phyloP scores from a whole-genome alignment of 345 rosid species.

The Cardamine chenopodiifolia region DNA sequence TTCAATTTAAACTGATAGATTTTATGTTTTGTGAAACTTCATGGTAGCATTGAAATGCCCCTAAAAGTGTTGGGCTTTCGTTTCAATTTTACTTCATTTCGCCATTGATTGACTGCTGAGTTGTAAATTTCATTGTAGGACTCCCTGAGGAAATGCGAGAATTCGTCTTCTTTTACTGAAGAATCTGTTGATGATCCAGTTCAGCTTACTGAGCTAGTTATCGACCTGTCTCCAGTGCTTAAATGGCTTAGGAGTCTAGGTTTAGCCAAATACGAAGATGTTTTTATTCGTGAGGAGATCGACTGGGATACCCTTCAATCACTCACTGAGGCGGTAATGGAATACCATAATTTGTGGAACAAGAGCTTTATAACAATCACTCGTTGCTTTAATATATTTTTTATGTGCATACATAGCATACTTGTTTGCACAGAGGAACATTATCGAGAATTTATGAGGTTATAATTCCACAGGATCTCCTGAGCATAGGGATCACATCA shows the following conservation, averaged over 20 bases:
- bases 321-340: conserved; percentile 80
- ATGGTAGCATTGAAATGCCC: neutral
- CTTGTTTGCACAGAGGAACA: neutral
- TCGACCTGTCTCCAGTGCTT: conserved; percentile 66
- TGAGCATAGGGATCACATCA: conserved; percentile 75
- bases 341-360: neutral
- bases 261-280: conserved; percentile 66
- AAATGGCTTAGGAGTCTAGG: conserved; percentile 65
- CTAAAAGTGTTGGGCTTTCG: neutral
- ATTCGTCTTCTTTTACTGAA: conserved; percentile 29
- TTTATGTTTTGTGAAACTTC: neutral
- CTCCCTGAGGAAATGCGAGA: conserved; percentile 27
- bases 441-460: neutral
- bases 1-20: neutral
- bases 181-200: conserved; percentile 46
- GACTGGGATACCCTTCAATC: conserved; percentile 85
- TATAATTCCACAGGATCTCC: conserved; percentile 59
- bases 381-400: neutral
- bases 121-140: conserved; percentile 44
- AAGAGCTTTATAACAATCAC: neutral
- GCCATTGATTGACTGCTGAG: conserved; percentile 12
- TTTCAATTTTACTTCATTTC: neutral
- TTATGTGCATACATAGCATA: neutral
- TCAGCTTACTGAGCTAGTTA: conserved; percentile 46
- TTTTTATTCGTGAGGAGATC: conserved; percentile 78